phyloP scores from a whole-genome alignment of 2,329 filamentous ascomycete species.

The Ceratocystis eucalypticola region DNA sequence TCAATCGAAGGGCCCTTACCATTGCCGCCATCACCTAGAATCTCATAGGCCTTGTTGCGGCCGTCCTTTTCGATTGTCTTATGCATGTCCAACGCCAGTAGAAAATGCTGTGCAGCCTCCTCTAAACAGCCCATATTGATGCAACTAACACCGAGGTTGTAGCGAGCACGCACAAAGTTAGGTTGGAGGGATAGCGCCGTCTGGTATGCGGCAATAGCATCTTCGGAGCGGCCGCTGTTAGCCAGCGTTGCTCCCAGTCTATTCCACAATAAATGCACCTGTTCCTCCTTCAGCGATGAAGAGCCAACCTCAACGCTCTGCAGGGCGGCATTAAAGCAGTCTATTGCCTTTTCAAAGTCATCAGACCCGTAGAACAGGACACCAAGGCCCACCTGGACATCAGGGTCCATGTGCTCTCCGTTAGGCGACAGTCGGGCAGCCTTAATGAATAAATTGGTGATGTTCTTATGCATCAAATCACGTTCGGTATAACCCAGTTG shows the following conservation, averaged over 20 bases:
- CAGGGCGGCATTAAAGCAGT: constrained; percentile 90
- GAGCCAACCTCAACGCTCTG: constrained; percentile 71
- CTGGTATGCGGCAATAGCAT: constrained; percentile 93
- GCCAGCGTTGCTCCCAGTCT: constrained; percentile 88
- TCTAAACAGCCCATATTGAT: constrained; percentile 96
- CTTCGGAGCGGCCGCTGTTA: constrained; percentile 84
- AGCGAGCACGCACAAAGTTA: constrained; percentile 92
- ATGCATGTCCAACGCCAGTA: constrained; percentile 90
- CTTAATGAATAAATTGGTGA: constrained; percentile 80
- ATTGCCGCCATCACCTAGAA: constrained; percentile 44
- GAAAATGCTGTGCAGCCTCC: constrained; percentile 82
- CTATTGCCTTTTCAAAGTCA: constrained; percentile 95
- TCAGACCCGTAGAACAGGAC: constrained; percentile 96
- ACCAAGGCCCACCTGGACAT: constrained; percentile 92
- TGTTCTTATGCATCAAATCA: constrained; percentile 73
- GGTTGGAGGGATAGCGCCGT: constrained; percentile 78
- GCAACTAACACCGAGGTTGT: constrained; percentile 91
- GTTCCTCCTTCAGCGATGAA: constrained; percentile 61
- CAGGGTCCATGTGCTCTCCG: constrained; percentile 92
- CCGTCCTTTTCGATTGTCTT: constrained; percentile 80
- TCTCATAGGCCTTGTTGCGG: constrained; percentile 67
- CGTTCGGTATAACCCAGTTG: constrained; percentile 93
- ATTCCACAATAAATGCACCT: constrained; percentile 94
- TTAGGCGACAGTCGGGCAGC: constrained; percentile 85
- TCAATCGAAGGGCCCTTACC: constrained; percentile 38